Conservation (phyloP, 2,329 filamentous ascomycete species). For the Lachnellula cervina region DNA sequence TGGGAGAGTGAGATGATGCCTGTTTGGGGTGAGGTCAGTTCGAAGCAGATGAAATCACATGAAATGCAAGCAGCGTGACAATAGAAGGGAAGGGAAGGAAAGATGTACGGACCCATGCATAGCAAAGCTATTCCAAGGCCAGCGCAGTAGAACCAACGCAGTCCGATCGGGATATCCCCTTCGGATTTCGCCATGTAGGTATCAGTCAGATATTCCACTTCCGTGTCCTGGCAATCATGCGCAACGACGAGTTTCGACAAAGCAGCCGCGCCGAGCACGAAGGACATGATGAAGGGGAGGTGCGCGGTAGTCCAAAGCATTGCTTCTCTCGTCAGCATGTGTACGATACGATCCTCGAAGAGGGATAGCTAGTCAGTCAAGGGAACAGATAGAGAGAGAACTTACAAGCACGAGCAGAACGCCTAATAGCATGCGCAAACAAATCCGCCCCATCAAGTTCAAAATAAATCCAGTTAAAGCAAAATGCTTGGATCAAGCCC, state of each 20-base stretch:
- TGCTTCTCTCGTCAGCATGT: slow-evolving; percentile 32
- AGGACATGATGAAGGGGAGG: slow-evolving; percentile 59
- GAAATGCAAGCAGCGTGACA: no score
- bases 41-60: background rate
- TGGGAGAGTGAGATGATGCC: slow-evolving; percentile 50
- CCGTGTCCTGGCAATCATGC: slow-evolving; percentile 46
- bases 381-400: background rate
- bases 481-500: slow-evolving; percentile 52
- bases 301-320: slow-evolving; percentile 52
- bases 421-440: slow-evolving; percentile 55
- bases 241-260: slow-evolving; percentile 55
- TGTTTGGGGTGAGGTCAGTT: slow-evolving; percentile 8
- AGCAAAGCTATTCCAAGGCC: slow-evolving; percentile 52
- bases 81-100: background rate
- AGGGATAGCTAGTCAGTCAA: background rate
- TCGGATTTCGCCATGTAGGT: slow-evolving; percentile 46
- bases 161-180: slow-evolving; percentile 44
- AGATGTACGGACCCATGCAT: slow-evolving; percentile 45
- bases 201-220: slow-evolving; percentile 45
- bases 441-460: slow-evolving; percentile 56
- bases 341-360: no score
- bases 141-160: slow-evolving; percentile 61
- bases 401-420: slow-evolving; percentile 41
- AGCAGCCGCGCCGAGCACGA: slow-evolving; percentile 53
- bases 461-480: slow-evolving; percentile 61